Evolutionary conservation across 2,329 filamentous ascomycete genomes (phyloP).

Genomic region (Emmonsia crescens): DNA sequence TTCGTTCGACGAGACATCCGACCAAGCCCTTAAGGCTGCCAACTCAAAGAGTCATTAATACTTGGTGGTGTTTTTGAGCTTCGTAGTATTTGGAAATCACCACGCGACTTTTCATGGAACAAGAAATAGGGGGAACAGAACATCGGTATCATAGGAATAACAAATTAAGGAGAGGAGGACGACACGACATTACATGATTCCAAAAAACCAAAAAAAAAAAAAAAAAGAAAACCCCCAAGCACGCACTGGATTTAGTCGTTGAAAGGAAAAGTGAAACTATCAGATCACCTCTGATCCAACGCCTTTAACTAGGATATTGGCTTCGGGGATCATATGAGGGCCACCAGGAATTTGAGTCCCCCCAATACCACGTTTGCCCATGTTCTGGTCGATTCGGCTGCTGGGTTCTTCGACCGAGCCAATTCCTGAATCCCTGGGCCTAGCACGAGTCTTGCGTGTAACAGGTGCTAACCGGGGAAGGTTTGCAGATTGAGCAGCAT

Average conservation of each 20-base stretch:
- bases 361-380: background rate
- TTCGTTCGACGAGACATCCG: background rate
- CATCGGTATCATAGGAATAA: background rate
- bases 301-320: background rate
- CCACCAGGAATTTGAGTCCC: background rate
- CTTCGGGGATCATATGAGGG: background rate
- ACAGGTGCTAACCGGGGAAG: constrained; percentile 51
- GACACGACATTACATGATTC: background rate
- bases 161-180: too few species aligned
- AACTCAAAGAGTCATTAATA: background rate
- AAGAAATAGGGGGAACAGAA: background rate
- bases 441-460: constrained; percentile 48
- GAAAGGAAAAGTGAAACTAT: background rate
- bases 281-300: background rate
- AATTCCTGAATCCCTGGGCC: constrained; percentile 10
- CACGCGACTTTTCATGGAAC: background rate
- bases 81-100: background rate
- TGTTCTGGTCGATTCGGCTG: background rate
- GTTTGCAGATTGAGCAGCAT: constrained; percentile 58
- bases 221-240: background rate
- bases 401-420: background rate
- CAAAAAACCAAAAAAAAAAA: background rate
- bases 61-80: background rate
- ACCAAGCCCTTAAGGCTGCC: background rate
- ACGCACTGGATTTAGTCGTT: background rate